Base-by-base conservation (phyloP, 371 early-diverging fungal genomes). In the Nematocida displodere region DNA sequence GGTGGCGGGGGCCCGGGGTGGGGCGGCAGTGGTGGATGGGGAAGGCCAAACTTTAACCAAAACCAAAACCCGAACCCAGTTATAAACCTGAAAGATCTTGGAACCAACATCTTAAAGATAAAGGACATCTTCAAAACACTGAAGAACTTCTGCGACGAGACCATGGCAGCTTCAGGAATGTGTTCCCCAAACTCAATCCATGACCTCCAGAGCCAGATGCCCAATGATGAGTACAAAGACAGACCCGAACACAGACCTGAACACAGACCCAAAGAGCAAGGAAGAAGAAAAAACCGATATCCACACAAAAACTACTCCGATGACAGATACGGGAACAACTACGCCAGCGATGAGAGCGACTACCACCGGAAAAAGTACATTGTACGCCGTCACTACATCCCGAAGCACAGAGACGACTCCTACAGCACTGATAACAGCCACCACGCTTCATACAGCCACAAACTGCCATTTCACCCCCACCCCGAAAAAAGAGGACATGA, bases 51-150 rank as follows among this genome's bases (percentile, higher is more conserved):
- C 17, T 44, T 17, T 44, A 44, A 44, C 46, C 46, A 17, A 17
- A 44, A 44, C 22, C 17, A 22, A 44, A 44, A n/a, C n/a, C n/a
- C n/a, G n/a, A n/a, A n/a, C n/a, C n/a, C n/a, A n/a, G 46, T 66
- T 1, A 54, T 68, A 13, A 31, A 68, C 33, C 26, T 68, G 2
- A 31, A 61, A n/a, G 68, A 68, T n/a, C 47, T 68, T 4, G 50
- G 59, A 20, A 44, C 44, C 36, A 68, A 61, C 31, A 33, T 68
- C 46, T 31, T 8, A 5, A 62, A 28, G 47, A 31, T 68, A 4
- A 68, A 58, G 31, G 64, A 61, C 33, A 61, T 68, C 22, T 34
- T 68, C 0, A 49, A 50, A 31, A 58, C 42, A 13, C 24, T 68
- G 7, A 68, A 68, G 40, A 26, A 37, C 1, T 61, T 68, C 64